Conservation (phyloP, 2,329 filamentous ascomycete genomes). For the Ophiostoma montium region DNA sequence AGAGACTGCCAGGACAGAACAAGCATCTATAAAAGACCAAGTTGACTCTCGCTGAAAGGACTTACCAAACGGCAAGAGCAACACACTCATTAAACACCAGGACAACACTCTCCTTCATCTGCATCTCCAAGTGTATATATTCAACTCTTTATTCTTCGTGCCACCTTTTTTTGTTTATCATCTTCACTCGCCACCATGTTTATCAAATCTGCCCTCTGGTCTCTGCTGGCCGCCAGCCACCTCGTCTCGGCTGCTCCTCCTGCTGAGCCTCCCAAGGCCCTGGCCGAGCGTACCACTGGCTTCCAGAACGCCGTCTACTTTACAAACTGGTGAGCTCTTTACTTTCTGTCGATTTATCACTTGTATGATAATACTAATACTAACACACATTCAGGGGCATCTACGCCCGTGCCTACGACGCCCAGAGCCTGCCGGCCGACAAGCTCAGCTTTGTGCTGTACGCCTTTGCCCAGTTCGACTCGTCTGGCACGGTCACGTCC, state of each 20-base stretch:
- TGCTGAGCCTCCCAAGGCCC: neutral
- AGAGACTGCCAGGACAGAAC: too few species aligned
- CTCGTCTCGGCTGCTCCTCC: neutral
- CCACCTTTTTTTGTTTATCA: neutral
- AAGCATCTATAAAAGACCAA: too few species aligned
- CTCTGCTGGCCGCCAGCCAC: neutral
- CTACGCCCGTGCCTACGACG: conserved; percentile 59
- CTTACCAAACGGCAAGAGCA: too few species aligned
- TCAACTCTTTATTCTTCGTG: neutral
- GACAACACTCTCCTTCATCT: neutral
- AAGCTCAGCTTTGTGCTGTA: conserved; percentile 68
- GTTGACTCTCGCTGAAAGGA: too few species aligned
- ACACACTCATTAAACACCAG: too few species aligned
- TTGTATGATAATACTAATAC: conserved; percentile 19
- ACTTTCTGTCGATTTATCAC: neutral
- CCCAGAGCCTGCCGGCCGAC: conserved; percentile 52
- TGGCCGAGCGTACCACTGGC: neutral
- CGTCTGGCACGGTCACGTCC: conserved; percentile 59
- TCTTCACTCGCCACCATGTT: neutral
- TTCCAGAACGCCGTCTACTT: conserved; percentile 32
- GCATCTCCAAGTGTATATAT: neutral
- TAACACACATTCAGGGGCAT: conserved; percentile 47
- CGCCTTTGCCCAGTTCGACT: conserved; percentile 62
- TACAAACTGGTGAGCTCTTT: conserved; percentile 30
- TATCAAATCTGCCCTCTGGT: neutral